Evolutionary conservation across 2,329 filamentous ascomycete species (phyloP).

Genomic region (Neobulgaria alba): DNA sequence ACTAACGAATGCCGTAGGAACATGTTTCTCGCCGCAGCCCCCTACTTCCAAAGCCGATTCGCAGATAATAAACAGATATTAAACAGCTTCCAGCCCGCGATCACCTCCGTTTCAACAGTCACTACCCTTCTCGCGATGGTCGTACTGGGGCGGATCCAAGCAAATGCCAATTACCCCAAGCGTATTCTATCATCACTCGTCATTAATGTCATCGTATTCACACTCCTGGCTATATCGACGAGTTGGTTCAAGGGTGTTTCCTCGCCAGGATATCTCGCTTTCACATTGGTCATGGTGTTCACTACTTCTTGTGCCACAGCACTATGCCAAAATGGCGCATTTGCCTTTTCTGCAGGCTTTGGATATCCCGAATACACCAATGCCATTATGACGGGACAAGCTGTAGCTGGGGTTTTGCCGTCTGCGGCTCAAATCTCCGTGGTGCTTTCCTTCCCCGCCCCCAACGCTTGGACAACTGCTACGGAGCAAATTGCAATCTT

Average conservation of each 20-base stretch:
- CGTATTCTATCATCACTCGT: slow-evolving; percentile 71
- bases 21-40: slow-evolving; percentile 93
- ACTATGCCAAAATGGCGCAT: slow-evolving; percentile 86
- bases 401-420: slow-evolving; percentile 82
- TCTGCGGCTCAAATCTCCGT: slow-evolving; percentile 79
- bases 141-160: slow-evolving; percentile 71
- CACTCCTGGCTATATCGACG: slow-evolving; percentile 73
- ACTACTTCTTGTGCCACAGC: slow-evolving; percentile 72
- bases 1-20: slow-evolving; percentile 54
- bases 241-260: slow-evolving; percentile 53
- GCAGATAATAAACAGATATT: slow-evolving; percentile 59
- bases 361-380: slow-evolving; percentile 84
- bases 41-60: slow-evolving; percentile 86
- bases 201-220: slow-evolving; percentile 71
- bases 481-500: slow-evolving; percentile 19
- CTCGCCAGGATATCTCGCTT: slow-evolving; percentile 63
- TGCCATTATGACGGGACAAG: slow-evolving; percentile 92
- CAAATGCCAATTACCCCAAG: slow-evolving; percentile 75
- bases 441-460: slow-evolving; percentile 56
- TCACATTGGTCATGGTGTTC: slow-evolving; percentile 75
- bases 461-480: slow-evolving; percentile 27
- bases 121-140: slow-evolving; percentile 73
- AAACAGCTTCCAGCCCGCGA: slow-evolving; percentile 80
- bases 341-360: slow-evolving; percentile 84
- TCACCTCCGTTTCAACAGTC: slow-evolving; percentile 76